phyloP scores from a whole-genome alignment of 2,329 filamentous ascomycete genomes.

The Trichoderma atrobrunneum region DNA sequence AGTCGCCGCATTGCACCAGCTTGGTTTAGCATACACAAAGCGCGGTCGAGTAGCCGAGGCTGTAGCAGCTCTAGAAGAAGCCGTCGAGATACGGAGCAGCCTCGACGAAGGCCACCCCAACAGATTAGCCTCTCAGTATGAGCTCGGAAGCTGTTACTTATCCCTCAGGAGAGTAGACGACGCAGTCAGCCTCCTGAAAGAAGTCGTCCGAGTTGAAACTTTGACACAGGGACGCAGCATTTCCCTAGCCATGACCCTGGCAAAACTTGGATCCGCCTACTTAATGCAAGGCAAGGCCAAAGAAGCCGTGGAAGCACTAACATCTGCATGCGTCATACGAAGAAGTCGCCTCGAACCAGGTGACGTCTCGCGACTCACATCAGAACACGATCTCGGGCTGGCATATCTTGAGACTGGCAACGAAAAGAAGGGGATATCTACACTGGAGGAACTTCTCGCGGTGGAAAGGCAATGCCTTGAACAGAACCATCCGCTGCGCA shows the following conservation, averaged over 20 bases:
- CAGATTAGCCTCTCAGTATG: not conserved
- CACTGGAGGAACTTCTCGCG: conserved; percentile 4
- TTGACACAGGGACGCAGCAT: not conserved
- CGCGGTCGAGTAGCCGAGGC: not conserved
- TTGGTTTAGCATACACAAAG: conserved; percentile 1
- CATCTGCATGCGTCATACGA: not conserved
- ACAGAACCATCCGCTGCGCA: not conserved
- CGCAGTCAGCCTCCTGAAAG: not conserved
- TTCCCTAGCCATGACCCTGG: not conserved
- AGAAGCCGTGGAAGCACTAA: not conserved
- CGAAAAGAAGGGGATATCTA: conserved; percentile 8
- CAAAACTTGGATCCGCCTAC: not conserved
- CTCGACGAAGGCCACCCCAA: not conserved
- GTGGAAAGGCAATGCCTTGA: not conserved
- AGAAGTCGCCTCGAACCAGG: not conserved
- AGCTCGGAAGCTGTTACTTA: conserved; percentile 11
- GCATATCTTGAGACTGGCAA: not conserved
- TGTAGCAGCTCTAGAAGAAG: not conserved
- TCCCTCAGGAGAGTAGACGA: not conserved
- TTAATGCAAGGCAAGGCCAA: not conserved
- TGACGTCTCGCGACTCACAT: not conserved
- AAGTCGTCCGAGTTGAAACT: not conserved
- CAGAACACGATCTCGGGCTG: not conserved
- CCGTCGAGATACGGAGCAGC: not conserved
- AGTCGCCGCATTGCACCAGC: conserved; percentile 1